Conservation (phyloP, 2,329 filamentous ascomycete species). For the Magnaporthiopsis rhizophila region DNA sequence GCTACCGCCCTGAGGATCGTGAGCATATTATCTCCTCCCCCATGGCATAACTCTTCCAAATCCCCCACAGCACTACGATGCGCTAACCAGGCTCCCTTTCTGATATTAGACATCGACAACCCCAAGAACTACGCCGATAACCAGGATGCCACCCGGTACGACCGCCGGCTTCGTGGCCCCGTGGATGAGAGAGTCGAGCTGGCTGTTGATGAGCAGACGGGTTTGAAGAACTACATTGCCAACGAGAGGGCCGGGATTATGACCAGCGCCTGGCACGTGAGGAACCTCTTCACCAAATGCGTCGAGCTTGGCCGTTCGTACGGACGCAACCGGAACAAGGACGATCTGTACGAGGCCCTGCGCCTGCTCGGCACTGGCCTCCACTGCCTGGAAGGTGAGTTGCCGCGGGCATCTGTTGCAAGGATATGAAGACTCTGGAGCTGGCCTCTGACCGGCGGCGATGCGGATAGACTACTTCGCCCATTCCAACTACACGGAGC, state of each 20-base stretch:
- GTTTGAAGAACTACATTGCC: conserved; percentile 92
- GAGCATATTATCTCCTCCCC: background rate
- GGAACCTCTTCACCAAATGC: conserved; percentile 62
- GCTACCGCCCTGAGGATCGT: conserved; percentile 71
- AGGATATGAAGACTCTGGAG: background rate
- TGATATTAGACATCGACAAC: conserved; percentile 55
- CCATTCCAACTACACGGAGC: conserved; percentile 87
- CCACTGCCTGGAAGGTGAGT: conserved; percentile 72
- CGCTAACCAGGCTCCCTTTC: conserved; percentile 8
- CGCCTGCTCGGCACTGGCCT: conserved; percentile 79
- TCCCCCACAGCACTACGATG: background rate
- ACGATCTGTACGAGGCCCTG: conserved; percentile 81
- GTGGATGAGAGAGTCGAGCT: conserved; percentile 74
- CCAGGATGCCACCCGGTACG: conserved; percentile 73
- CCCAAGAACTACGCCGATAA: conserved; percentile 84
- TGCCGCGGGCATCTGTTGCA: background rate
- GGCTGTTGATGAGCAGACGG: conserved; percentile 64
- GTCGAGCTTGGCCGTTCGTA: conserved; percentile 78
- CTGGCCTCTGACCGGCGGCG: background rate
- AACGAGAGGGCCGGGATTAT: conserved; percentile 72
- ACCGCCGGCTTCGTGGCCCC: conserved; percentile 71
- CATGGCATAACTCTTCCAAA: too few relatives aligned
- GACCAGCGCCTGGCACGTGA: conserved; percentile 72
- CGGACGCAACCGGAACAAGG: conserved; percentile 54
- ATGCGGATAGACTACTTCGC: conserved; percentile 65